A percentile compares a stretch with the other conserved stretches of the same genome.
These are phyloP conservation scores for Cryptococcus wingfieldii DNA, from an alignment of 1,284 basidiomycete species.

Conservation along the genomic window DNA sequence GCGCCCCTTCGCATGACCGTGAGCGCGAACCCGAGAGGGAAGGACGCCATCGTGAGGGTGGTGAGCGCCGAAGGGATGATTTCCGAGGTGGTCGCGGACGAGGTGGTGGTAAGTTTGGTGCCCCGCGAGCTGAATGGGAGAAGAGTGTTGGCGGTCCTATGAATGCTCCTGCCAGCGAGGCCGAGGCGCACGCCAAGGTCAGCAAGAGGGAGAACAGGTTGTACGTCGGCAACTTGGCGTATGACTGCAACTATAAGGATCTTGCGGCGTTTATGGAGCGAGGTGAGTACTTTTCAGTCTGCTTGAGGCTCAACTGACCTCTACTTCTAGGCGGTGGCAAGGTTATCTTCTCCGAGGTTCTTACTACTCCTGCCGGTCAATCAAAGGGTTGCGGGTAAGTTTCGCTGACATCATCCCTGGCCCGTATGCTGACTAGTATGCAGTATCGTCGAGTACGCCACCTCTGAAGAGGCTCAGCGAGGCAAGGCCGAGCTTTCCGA, in stretches of 20 bases:
- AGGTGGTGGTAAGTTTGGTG: slow-evolving; percentile 19
- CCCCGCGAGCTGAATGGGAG: slow-evolving; percentile 24
- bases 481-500: slow-evolving; percentile 85
- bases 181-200: slow-evolving; percentile 79
- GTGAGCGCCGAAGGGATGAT: slow-evolving; percentile 11
- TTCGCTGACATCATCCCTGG: not conserved
- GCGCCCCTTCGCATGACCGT: slow-evolving; percentile 61
- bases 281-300: slow-evolving; percentile 72
- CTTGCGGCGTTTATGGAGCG: slow-evolving; percentile 97
- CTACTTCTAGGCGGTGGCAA: slow-evolving; percentile 68
- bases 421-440: not conserved
- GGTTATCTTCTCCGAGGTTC: slow-evolving; percentile 97
- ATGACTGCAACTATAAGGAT: slow-evolving; percentile 95
- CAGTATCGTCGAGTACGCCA: slow-evolving; percentile 89
- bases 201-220: slow-evolving; percentile 97
- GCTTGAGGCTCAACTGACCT: slow-evolving; percentile 1
- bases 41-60: slow-evolving; percentile 12
- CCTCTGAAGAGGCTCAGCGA: slow-evolving; percentile 74
- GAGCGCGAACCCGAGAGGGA: slow-evolving; percentile 42
- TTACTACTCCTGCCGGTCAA: slow-evolving; percentile 89
- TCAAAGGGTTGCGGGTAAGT: slow-evolving; percentile 98
- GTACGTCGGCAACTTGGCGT: slow-evolving; percentile 96
- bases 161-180: slow-evolving; percentile 84
- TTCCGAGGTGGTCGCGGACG: slow-evolving; percentile 6
- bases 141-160: slow-evolving; percentile 78